Conservation (phyloP, 768 basidiomycete genomes). For the Boletus bicolor region DNA sequence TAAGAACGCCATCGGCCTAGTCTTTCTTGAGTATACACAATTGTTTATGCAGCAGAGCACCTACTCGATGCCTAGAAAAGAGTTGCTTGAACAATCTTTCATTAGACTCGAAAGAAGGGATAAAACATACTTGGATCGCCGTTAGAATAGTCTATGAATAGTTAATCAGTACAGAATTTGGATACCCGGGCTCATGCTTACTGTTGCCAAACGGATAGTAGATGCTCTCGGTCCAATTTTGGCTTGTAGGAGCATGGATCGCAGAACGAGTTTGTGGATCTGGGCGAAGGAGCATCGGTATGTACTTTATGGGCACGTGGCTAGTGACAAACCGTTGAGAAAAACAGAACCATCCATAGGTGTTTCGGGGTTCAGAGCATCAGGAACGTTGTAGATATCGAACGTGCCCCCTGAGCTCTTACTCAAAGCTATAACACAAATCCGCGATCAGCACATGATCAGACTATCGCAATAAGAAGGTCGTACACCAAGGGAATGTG, state of each 20-base stretch:
- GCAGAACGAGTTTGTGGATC: conserved; percentile 56
- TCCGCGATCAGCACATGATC: conserved; percentile 3
- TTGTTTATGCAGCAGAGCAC: conserved; percentile 4
- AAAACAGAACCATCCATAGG: conserved; percentile 52
- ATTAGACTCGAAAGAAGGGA: not conserved
- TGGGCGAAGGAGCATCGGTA: conserved; percentile 17
- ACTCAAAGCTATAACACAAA: conserved; percentile 17
- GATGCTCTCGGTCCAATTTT: conserved; percentile 39
- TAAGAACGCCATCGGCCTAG: conserved; percentile 61
- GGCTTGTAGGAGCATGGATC: conserved; percentile 65
- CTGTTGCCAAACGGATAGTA: conserved; percentile 36
- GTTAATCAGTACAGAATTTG: not conserved
- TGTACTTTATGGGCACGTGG: not conserved
- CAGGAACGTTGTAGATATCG: conserved; percentile 52
- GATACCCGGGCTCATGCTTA: conserved; percentile 9
- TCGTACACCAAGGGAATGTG: conserved; percentile 59
- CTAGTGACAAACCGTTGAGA: conserved; percentile 51
- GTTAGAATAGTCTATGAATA: conserved; percentile 16
- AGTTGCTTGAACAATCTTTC: not conserved
- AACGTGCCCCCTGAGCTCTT: conserved; percentile 33
- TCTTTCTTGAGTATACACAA: conserved; percentile 9
- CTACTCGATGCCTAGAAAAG: conserved; percentile 33
- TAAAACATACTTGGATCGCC: conserved; percentile 33
- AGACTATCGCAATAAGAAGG: not conserved
- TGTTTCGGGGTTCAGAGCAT: conserved; percentile 52